phyloP scores from a whole-genome alignment of 73 alveolate species.

The Paramecium pentaurelia region DNA sequence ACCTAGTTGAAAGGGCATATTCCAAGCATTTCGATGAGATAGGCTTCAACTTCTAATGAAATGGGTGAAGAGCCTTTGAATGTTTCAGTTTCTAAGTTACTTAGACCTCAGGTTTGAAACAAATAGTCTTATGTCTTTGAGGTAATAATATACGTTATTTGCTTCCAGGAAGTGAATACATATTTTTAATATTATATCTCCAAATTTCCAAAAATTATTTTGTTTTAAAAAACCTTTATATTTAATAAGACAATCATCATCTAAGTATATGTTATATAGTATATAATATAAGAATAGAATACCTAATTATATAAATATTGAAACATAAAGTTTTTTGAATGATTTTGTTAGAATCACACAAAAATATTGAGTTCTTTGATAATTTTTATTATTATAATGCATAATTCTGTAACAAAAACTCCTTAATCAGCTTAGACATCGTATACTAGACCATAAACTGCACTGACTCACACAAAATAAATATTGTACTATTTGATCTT shows the following conservation, averaged over 20 bases:
- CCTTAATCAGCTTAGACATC: conserved; percentile 32
- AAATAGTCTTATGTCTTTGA: not conserved
- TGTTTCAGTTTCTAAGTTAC: not conserved
- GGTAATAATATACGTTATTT: not conserved
- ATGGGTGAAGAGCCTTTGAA: not conserved
- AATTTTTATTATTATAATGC: not conserved
- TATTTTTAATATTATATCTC: not conserved
- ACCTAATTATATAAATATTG: not conserved
- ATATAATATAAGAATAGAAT: not conserved
- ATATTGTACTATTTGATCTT: not conserved
- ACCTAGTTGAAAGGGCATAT: not conserved
- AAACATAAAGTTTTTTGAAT: not conserved
- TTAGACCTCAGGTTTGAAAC: not conserved
- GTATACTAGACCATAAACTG: conserved; percentile 13
- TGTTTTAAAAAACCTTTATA: not conserved
- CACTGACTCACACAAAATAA: not conserved
- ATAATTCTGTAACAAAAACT: conserved; percentile 20
- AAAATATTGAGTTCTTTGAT: not conserved
- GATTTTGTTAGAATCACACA: not conserved
- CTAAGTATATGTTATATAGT: not conserved
- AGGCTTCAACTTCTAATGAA: not conserved
- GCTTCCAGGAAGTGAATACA: not conserved
- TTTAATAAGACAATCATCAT: not conserved
- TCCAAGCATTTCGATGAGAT: not conserved
- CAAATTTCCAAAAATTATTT: not conserved